These are phyloP conservation scores for Talaromyces trachyspermus DNA, from an alignment of 495 filamentous ascomycete species.

Conservation along the genomic window DNA sequence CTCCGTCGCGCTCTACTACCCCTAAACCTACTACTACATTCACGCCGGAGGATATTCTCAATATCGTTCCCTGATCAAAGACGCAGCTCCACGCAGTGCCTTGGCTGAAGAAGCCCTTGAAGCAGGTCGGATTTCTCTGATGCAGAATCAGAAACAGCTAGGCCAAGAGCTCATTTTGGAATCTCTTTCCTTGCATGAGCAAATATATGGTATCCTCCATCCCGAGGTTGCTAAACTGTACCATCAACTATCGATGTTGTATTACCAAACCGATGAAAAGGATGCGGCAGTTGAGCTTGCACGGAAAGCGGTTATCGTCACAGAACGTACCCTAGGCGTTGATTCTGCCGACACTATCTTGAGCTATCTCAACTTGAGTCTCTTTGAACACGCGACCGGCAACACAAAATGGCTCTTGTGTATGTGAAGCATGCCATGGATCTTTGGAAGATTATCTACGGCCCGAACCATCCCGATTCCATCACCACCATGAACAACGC, in stretches of 20 bases:
- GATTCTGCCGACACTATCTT: slow-evolving; percentile 91
- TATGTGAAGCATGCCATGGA: slow-evolving; percentile 91
- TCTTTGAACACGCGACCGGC: slow-evolving; percentile 89
- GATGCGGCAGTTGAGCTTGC: slow-evolving; percentile 89
- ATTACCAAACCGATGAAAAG: slow-evolving; percentile 94
- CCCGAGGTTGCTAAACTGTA: slow-evolving; percentile 95
- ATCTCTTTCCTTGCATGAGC: slow-evolving; percentile 91
- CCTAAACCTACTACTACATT: slow-evolving; percentile 56
- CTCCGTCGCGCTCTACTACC: slow-evolving; percentile 39
- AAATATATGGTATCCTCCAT: slow-evolving; percentile 97
- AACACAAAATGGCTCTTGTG: slow-evolving; percentile 75
- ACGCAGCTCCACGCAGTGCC: slow-evolving; percentile 77
- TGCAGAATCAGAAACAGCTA: slow-evolving; percentile 89
- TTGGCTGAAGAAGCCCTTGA: slow-evolving; percentile 94
- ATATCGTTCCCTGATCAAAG: slow-evolving; percentile 92
- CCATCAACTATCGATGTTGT: slow-evolving; percentile 87
- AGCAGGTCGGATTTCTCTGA: slow-evolving; percentile 87
- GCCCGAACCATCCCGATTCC: slow-evolving; percentile 86
- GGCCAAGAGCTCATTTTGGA: slow-evolving; percentile 94
- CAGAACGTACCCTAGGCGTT: slow-evolving; percentile 88
- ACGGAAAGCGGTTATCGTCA: slow-evolving; percentile 91
- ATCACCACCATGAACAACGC: slow-evolving; percentile 99
- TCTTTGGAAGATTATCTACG: slow-evolving; percentile 96
- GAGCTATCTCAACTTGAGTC: slow-evolving; percentile 87
- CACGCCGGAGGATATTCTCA: slow-evolving; percentile 75